phyloP scores from a whole-genome alignment of 164 flowering plant species.

The Macadamia tetraphylla region DNA sequence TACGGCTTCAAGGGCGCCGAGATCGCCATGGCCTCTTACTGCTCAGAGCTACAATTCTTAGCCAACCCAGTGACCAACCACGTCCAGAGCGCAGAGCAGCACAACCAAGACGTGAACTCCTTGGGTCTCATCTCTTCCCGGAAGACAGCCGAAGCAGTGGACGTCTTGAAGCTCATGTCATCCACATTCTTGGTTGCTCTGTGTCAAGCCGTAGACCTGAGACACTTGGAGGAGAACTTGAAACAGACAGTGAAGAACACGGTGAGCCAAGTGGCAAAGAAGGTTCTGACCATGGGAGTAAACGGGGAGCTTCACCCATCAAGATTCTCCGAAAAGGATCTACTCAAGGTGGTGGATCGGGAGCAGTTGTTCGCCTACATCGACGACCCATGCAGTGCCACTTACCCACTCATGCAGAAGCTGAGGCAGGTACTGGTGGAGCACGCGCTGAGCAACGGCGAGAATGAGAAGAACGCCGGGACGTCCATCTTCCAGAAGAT shows the following conservation, averaged over 20 bases:
- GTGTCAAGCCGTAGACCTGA: slow-evolving; percentile 57
- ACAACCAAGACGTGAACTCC: slow-evolving; percentile 68
- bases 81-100: slow-evolving; percentile 67
- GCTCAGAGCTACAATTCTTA: slow-evolving; percentile 59
- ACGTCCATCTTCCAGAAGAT: slow-evolving; percentile 50
- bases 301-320: slow-evolving; percentile 61
- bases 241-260: slow-evolving; percentile 45
- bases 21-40: slow-evolving; percentile 58
- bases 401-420: slow-evolving; percentile 54
- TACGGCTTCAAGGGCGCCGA: slow-evolving; percentile 60
- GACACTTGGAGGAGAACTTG: slow-evolving; percentile 61
- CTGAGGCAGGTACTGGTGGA: slow-evolving; percentile 51
- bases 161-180: slow-evolving; percentile 56
- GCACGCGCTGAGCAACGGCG: slow-evolving; percentile 39
- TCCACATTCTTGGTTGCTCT: slow-evolving; percentile 48
- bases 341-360: slow-evolving; percentile 48
- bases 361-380: slow-evolving; percentile 44
- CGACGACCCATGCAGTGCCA: slow-evolving; percentile 53
- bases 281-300: slow-evolving; percentile 33
- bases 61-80: slow-evolving; percentile 69
- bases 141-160: slow-evolving; percentile 55
- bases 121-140: slow-evolving; percentile 54
- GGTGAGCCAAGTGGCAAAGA: slow-evolving; percentile 47
- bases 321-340: slow-evolving; percentile 53
- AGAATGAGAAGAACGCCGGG: slow-evolving; percentile 27